A percentile compares a stretch with the other conserved stretches of the same genome.
These are phyloP conservation scores for Terana coerulea DNA, from an alignment of 768 basidiomycete species.

Conservation along the genomic window DNA sequence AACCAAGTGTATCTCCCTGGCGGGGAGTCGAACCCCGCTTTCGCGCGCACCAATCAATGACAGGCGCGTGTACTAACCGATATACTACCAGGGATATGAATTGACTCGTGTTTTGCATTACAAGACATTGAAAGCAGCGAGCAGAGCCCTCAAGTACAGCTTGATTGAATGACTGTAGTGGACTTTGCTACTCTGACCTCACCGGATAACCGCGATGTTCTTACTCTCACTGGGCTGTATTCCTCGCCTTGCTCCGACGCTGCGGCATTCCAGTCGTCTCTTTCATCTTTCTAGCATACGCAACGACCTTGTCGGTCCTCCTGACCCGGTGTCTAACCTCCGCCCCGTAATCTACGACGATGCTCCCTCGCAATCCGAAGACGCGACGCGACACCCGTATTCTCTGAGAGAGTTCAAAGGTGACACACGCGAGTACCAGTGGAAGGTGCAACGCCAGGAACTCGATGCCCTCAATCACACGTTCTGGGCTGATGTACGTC, in stretches of 20 bases:
- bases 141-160: background rate
- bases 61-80: constrained; percentile 11
- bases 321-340: constrained; percentile 75
- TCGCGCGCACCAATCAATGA: constrained; percentile 21
- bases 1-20: too few species aligned
- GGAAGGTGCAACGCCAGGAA: constrained; percentile 65
- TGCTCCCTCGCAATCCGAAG: constrained; percentile 31
- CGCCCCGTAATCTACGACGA: constrained; percentile 77
- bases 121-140: too few species aligned
- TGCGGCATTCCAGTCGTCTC: background rate
- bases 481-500: constrained; percentile 81
- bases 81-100: constrained; percentile 5
- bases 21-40: constrained; percentile 33
- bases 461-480: constrained; percentile 71
- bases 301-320: constrained; percentile 56
- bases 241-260: background rate
- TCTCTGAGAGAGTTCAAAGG: constrained; percentile 68
- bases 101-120: too few species aligned
- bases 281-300: constrained; percentile 17
- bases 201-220: background rate
- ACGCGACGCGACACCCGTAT: constrained; percentile 59
- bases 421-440: constrained; percentile 56
- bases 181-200: background rate
- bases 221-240: background rate
- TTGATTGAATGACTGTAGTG: background rate